These are phyloP conservation scores for Plasmodium ovale DNA, from an alignment of 169 alveolate species.

Conservation along the genomic window DNA sequence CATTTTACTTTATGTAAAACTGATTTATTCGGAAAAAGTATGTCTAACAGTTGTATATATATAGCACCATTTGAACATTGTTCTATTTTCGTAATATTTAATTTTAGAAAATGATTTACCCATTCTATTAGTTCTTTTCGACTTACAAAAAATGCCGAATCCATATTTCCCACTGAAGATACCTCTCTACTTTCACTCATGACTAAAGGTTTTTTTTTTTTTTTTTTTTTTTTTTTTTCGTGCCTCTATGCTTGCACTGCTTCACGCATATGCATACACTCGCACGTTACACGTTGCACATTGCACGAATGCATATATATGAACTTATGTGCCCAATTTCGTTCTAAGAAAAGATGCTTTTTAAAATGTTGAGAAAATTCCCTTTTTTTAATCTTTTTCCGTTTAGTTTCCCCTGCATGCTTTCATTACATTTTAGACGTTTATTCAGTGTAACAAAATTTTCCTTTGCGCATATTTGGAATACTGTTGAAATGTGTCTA, in stretches of 20 bases:
- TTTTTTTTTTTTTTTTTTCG: background rate
- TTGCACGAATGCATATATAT: background rate
- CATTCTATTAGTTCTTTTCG: slow-evolving; percentile 93
- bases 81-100: slow-evolving; percentile 93
- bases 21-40: slow-evolving; percentile 92
- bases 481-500: too few species aligned
- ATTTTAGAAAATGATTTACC: slow-evolving; percentile 89
- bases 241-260: background rate
- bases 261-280: background rate
- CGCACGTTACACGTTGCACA: background rate
- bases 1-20: slow-evolving; percentile 93
- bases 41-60: slow-evolving; percentile 94
- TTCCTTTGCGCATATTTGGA: too few species aligned
- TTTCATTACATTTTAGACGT: too few species aligned
- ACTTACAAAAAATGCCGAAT: slow-evolving; percentile 90
- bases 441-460: too few species aligned
- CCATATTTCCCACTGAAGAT: slow-evolving; percentile 89
- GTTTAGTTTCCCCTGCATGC: too few species aligned
- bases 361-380: background rate
- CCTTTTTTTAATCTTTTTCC: too few species aligned
- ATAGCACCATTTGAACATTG: slow-evolving; percentile 97
- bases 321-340: too few species aligned
- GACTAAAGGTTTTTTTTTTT: background rate
- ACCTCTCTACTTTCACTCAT: slow-evolving; percentile 33
- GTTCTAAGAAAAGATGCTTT: background rate